Percentiles rank a stretch among this genome's conserved stretches.
phyloP scores from a whole-genome alignment of 164 flowering plant genomes.

The Vitis cinerea region DNA sequence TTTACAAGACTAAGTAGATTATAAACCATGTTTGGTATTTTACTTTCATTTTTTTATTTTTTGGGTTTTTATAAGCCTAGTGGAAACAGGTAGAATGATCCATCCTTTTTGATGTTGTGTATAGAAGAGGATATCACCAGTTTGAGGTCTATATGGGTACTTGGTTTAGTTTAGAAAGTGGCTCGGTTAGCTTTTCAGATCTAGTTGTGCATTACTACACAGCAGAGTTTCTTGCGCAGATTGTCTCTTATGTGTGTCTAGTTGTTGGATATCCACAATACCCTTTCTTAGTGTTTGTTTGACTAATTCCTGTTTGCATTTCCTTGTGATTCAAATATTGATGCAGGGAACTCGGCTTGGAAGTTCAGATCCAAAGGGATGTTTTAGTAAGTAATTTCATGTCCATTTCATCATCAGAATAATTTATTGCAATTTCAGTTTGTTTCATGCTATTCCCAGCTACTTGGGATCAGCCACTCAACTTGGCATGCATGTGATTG shows the following conservation, averaged over 20 bases:
- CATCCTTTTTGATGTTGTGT: background rate
- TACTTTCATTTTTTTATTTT: no score
- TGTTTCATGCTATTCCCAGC: background rate
- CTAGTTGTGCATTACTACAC: no score
- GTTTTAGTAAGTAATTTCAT: constrained; percentile 74
- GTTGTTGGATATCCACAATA: background rate
- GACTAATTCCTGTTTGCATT: background rate
- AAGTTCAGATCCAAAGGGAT: constrained; percentile 98
- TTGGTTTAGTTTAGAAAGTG: background rate
- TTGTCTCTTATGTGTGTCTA: no score
- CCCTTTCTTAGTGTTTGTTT: background rate
- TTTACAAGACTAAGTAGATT: background rate
- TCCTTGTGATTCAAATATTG: constrained; percentile 11
- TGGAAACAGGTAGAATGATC: background rate
- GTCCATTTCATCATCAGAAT: background rate
- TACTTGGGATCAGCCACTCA: no score
- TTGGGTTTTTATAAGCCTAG: background rate
- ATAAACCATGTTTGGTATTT: background rate
- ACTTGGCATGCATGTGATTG: no score
- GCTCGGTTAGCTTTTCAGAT: no score
- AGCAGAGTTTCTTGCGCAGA: no score
- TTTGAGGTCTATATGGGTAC: background rate
- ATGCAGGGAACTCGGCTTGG: constrained; percentile 98
- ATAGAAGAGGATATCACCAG: background rate
- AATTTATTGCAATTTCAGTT: background rate